phyloP scores from a whole-genome alignment of 805 yeast genomes.

The Lachancea sp. region DNA sequence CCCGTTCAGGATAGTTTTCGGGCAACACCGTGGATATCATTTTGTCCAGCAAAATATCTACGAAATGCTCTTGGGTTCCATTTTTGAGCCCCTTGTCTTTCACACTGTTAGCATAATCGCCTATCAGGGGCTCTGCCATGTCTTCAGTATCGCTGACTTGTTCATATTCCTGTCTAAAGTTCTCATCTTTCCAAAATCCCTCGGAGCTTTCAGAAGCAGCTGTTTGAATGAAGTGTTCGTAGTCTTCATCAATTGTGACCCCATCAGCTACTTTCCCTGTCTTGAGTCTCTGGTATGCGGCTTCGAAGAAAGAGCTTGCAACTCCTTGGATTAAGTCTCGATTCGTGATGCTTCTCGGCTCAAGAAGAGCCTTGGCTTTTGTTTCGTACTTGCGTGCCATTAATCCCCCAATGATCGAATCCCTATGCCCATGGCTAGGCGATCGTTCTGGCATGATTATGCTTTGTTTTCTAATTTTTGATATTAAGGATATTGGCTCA shows the following conservation, averaged over 20 bases:
- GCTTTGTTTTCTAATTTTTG: background rate
- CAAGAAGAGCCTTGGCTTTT: slow-evolving; percentile 21
- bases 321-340: slow-evolving; percentile 34
- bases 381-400: slow-evolving; percentile 25
- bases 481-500: too few relatives aligned
- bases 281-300: slow-evolving; percentile 38
- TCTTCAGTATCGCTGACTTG: slow-evolving; percentile 9
- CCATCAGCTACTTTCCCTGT: slow-evolving; percentile 13
- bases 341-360: slow-evolving; percentile 19
- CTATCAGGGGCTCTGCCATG: slow-evolving; percentile 11
- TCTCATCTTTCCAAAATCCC: slow-evolving; percentile 23
- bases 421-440: slow-evolving; percentile 4
- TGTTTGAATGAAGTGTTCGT: slow-evolving; percentile 11
- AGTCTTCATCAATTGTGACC: slow-evolving; percentile 12
- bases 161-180: slow-evolving; percentile 20
- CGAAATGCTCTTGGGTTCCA: slow-evolving; percentile 40
- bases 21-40: slow-evolving; percentile 46
- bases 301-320: slow-evolving; percentile 40
- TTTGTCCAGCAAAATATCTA: slow-evolving; percentile 52
- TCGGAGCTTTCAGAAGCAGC: slow-evolving; percentile 24
- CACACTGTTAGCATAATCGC: background rate
- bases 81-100: background rate
- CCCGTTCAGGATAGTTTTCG: slow-evolving; percentile 43
- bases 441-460: slow-evolving; percentile 4
- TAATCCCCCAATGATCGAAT: slow-evolving; percentile 19